Evolutionary conservation across 805 yeast species (phyloP).

Genomic region (Hagleromyces aurorensis): DNA sequence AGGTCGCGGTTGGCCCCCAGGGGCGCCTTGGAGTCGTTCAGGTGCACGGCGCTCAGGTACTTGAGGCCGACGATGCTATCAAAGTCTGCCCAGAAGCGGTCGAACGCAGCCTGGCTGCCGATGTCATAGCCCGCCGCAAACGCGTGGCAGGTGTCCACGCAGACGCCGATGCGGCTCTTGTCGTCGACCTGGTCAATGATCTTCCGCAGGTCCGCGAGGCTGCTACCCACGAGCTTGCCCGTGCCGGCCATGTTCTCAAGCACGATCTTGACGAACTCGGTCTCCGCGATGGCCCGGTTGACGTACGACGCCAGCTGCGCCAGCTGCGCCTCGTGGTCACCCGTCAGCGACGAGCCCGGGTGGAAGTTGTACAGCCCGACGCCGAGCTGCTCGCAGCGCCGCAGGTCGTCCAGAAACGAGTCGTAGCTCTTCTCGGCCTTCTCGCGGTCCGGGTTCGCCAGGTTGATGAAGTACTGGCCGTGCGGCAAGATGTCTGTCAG

Average conservation of each 20-base stretch:
- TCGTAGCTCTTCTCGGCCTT: constrained; percentile 69
- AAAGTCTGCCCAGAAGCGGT: constrained; percentile 66
- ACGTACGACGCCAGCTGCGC: constrained; percentile 67
- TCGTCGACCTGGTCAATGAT: constrained; percentile 76
- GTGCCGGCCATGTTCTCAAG: constrained; percentile 98
- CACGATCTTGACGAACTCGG: constrained; percentile 76
- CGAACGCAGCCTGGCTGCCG: constrained; percentile 47
- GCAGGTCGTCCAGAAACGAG: constrained; percentile 77
- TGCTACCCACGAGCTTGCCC: constrained; percentile 81
- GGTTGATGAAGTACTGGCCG: constrained; percentile 87
- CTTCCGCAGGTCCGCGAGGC: constrained; percentile 61
- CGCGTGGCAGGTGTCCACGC: constrained; percentile 93
- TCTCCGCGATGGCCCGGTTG: constrained; percentile 66
- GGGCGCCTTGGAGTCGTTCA: constrained; percentile 95
- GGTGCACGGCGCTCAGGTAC: constrained; percentile 72
- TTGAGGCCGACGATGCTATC: constrained; percentile 67
- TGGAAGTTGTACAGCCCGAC: constrained; percentile 88
- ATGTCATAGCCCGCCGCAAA: constrained; percentile 96
- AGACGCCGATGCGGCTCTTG: constrained; percentile 84
- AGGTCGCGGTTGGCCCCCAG: constrained; percentile 82
- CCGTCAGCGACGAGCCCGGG: constrained; percentile 80
- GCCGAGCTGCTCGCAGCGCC: constrained; percentile 76
- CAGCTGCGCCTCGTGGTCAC: constrained; percentile 59
- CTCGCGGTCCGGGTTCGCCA: constrained; percentile 82
- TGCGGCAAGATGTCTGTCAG: constrained; percentile 82